phyloP scores from a whole-genome alignment of 2,329 filamentous ascomycete genomes.

The Beauveria varroae region DNA sequence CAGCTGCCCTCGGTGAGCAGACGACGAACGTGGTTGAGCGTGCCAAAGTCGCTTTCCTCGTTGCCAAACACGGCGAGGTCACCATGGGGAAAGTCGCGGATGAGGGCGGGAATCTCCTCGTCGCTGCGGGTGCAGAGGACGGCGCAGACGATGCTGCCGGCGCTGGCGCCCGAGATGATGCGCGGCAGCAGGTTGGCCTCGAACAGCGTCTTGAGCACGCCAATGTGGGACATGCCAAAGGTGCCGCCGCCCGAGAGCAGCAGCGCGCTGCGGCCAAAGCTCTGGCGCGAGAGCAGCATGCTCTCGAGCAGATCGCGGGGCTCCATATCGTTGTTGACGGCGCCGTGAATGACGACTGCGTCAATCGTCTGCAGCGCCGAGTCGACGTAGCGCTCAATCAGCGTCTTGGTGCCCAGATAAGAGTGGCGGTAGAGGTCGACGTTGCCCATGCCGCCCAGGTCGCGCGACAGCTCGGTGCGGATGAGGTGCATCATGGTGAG shows the following conservation, averaged over 20 bases:
- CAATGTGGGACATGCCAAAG: constrained; percentile 88
- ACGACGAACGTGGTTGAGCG: constrained; percentile 62
- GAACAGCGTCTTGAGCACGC: constrained; percentile 75
- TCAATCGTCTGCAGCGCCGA: constrained; percentile 69
- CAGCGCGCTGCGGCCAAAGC: constrained; percentile 77
- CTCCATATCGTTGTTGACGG: constrained; percentile 46
- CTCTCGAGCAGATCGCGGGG: constrained; percentile 56
- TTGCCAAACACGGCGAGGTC: constrained; percentile 75
- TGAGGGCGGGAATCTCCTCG: constrained; percentile 63
- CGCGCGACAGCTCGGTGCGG: constrained; percentile 70
- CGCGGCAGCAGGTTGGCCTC: constrained; percentile 69
- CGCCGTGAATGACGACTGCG: constrained; percentile 57
- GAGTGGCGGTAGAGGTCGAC: constrained; percentile 75
- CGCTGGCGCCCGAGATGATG: constrained; percentile 82
- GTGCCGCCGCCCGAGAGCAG: constrained; percentile 80
- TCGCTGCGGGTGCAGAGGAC: constrained; percentile 73
- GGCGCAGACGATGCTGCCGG: constrained; percentile 77
- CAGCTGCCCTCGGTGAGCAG: constrained; percentile 76
- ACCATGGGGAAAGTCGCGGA: constrained; percentile 68
- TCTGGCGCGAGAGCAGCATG: constrained; percentile 64
- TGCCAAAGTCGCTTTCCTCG: constrained; percentile 46
- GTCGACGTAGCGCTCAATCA: constrained; percentile 83
- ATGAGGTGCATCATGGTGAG: constrained; percentile 72
- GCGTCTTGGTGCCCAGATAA: constrained; percentile 74
- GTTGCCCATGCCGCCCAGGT: constrained; percentile 81